These are phyloP conservation scores for Penicillium sp. DNA, from an alignment of 2,329 filamentous ascomycete species.

Conservation along the genomic window DNA sequence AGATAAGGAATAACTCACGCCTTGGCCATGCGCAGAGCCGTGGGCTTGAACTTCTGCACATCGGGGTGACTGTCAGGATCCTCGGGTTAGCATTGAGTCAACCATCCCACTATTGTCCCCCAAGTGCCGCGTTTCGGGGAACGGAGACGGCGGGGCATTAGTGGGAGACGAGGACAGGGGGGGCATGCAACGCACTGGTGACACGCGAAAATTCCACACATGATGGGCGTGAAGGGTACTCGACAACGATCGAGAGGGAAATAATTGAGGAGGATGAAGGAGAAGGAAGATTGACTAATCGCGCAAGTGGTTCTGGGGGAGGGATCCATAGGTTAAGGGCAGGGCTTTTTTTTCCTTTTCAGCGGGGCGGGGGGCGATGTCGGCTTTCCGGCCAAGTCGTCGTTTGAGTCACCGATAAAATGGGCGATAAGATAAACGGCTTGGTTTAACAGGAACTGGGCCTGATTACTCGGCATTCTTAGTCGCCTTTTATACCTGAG, in stretches of 20 bases:
- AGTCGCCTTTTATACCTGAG: not conserved
- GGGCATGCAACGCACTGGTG: conserved; percentile 66
- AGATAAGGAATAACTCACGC: conserved; percentile 63
- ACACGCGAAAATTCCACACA: conserved; percentile 98
- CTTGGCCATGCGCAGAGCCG: conserved; percentile 89
- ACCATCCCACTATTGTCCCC: conserved; percentile 4
- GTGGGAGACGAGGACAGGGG: conserved; percentile 9
- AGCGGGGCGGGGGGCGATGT: conserved; percentile 26
- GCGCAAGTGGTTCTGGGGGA: conserved; percentile 17
- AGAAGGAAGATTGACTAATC: conserved; percentile 25
- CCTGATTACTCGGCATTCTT: conserved; percentile 3
- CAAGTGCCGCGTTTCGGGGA: conserved; percentile 1
- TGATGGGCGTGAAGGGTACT: conserved; percentile 53
- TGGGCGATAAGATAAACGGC: conserved; percentile 33
- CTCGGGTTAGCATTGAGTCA: conserved; percentile 25
- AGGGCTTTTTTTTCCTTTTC: conserved; percentile 22
- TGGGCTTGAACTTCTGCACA: conserved; percentile 95
- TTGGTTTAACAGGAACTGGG: not conserved
- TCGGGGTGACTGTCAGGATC: conserved; percentile 69
- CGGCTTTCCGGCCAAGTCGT: conserved; percentile 9
- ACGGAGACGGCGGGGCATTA: conserved; percentile 12
- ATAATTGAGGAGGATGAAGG: conserved; percentile 15
- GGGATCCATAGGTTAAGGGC: conserved; percentile 10
- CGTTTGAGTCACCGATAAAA: conserved; percentile 34
- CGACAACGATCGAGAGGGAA: conserved; percentile 7